These are phyloP conservation scores for Clavispora carvajalis DNA, from an alignment of 805 yeast genomes.

Conservation along the genomic window DNA sequence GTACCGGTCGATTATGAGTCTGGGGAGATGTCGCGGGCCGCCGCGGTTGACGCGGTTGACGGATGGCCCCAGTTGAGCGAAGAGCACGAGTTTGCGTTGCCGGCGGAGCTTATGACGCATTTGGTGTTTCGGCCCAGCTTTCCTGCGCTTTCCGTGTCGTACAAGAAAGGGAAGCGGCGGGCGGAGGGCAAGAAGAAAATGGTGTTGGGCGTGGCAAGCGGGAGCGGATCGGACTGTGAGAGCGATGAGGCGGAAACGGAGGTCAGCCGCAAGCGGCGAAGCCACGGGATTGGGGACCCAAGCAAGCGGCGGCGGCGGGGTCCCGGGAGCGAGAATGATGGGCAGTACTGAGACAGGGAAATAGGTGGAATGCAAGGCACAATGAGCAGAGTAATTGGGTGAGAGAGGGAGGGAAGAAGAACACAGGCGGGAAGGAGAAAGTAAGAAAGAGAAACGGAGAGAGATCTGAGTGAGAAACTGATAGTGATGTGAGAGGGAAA, in stretches of 20 bases:
- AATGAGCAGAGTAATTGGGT: no score
- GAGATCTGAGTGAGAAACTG: no score
- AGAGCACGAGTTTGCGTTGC: conserved; percentile 29
- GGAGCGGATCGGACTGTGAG: conserved; percentile 15
- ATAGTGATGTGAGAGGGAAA: no score
- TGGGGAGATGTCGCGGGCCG: no score
- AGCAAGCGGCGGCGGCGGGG: conserved; percentile 9
- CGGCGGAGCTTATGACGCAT: conserved; percentile 23
- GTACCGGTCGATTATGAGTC: no score
- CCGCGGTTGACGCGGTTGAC: no score
- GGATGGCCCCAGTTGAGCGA: no score
- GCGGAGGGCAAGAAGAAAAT: conserved; percentile 5
- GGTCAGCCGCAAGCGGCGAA: conserved; percentile 6
- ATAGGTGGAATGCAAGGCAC: no score
- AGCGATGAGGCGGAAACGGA: conserved; percentile 15
- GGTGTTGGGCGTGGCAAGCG: neutral
- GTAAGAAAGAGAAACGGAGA: no score
- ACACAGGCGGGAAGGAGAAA: neutral
- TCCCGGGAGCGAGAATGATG: neutral
- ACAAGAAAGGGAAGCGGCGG: conserved; percentile 10
- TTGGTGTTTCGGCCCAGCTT: conserved; percentile 29
- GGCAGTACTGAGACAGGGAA: no score
- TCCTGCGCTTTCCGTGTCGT: conserved; percentile 37
- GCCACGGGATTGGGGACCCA: neutral
- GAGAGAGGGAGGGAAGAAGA: no score